These are phyloP conservation scores for Trichoderma semiorbis DNA, from an alignment of 2,329 filamentous ascomycete species.

Conservation along the genomic window DNA sequence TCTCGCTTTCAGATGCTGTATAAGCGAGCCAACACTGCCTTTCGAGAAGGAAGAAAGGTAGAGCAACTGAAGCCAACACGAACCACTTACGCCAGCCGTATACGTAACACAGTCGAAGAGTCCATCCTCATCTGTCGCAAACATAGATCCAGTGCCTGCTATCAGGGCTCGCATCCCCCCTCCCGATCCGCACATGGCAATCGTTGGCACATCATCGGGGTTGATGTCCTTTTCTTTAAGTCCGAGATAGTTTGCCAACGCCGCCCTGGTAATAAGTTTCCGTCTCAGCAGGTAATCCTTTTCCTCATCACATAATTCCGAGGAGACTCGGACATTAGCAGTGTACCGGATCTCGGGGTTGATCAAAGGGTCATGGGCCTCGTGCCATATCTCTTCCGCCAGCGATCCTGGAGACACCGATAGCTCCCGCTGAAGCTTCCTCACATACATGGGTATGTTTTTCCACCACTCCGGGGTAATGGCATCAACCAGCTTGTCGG, in stretches of 20 bases:
- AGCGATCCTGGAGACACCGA: slow-evolving; percentile 84
- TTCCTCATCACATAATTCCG: slow-evolving; percentile 79
- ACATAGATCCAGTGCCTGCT: slow-evolving; percentile 81
- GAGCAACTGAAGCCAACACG: slow-evolving; percentile 89
- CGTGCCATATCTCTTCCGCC: slow-evolving; percentile 88
- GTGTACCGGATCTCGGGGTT: slow-evolving; percentile 86
- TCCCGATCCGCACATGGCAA: slow-evolving; percentile 92
- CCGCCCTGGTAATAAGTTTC: slow-evolving; percentile 63
- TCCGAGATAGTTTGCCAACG: slow-evolving; percentile 77
- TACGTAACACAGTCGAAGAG: slow-evolving; percentile 94
- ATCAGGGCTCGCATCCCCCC: slow-evolving; percentile 87
- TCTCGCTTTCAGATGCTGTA: slow-evolving; percentile 82
- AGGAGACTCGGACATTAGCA: slow-evolving; percentile 76
- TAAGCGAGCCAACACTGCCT: slow-evolving; percentile 63
- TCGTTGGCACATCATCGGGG: slow-evolving; percentile 86
- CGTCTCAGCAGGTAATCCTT: slow-evolving; percentile 68
- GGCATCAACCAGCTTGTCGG: slow-evolving; percentile 61
- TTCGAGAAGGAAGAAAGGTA: slow-evolving; percentile 71
- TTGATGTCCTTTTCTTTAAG: slow-evolving; percentile 79
- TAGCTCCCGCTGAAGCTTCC: slow-evolving; percentile 82
- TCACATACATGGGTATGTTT: slow-evolving; percentile 68
- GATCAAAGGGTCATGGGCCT: slow-evolving; percentile 76
- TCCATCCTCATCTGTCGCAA: slow-evolving; percentile 80
- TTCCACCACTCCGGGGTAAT: slow-evolving; percentile 83
- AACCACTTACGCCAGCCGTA: slow-evolving; percentile 91